Conservation (phyloP, 169 alveolate genomes). For the Plasmodium blacklocki region DNA sequence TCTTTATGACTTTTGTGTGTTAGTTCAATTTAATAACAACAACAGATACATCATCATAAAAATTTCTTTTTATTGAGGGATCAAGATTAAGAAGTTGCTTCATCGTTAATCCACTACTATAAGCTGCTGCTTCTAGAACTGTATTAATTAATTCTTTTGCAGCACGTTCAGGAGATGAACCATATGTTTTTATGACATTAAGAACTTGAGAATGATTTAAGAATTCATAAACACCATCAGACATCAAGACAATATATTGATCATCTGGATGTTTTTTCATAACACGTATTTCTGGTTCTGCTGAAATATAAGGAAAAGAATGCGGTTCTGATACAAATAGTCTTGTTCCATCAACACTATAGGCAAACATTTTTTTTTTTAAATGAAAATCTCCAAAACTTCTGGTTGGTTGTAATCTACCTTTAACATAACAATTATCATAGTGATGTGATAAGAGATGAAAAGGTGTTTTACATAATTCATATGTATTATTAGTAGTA, state of each 20-base stretch:
- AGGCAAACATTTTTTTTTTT: slow-evolving; percentile 67
- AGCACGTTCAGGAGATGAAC: slow-evolving; percentile 13
- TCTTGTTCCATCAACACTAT: slow-evolving; percentile 35
- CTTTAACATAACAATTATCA: slow-evolving; percentile 80
- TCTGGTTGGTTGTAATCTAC: slow-evolving; percentile 85
- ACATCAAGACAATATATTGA: slow-evolving; percentile 76
- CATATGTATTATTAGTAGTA: background rate
- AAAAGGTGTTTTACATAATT: background rate
- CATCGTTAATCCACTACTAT: background rate
- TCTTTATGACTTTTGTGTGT: background rate
- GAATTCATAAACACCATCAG: slow-evolving; percentile 84
- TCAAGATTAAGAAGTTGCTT: slow-evolving; percentile 7
- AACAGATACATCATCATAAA: slow-evolving; percentile 66
- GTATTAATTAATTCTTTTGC: slow-evolving; percentile 22
- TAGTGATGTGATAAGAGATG: background rate
- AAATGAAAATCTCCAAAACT: slow-evolving; percentile 84
- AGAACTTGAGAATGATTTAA: slow-evolving; percentile 72
- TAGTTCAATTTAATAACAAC: slow-evolving; percentile 49
- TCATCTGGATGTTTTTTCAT: slow-evolving; percentile 59
- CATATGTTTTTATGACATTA: slow-evolving; percentile 14
- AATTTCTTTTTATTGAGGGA: slow-evolving; percentile 21
- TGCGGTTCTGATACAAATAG: slow-evolving; percentile 35
- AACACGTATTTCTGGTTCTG: slow-evolving; percentile 73
- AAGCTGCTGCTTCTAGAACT: slow-evolving; percentile 41
- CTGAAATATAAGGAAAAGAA: slow-evolving; percentile 81